phyloP scores from a whole-genome alignment of 1,284 basidiomycete species.

The Salmacisia buchloeana region DNA sequence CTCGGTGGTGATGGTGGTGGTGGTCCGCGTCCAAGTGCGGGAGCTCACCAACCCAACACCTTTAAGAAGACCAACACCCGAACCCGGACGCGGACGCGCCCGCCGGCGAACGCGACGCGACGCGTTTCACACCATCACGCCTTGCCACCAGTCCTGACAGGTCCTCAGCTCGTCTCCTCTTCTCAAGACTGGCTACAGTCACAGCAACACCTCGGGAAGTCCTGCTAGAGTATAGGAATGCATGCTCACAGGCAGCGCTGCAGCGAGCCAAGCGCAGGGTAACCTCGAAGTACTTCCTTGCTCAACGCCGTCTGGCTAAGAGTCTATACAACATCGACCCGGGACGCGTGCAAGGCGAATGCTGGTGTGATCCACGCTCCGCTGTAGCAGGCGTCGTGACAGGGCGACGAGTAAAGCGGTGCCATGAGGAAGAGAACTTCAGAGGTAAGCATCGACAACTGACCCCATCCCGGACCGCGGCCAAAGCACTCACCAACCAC shows the following conservation, averaged over 20 bases:
- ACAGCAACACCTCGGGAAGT: too few species aligned
- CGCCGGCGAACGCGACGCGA: slow-evolving; percentile 1
- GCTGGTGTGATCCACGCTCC: slow-evolving; percentile 58
- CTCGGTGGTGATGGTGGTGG: neutral
- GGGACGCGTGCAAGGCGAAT: slow-evolving; percentile 80
- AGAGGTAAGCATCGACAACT: neutral
- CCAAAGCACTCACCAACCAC: slow-evolving; percentile 68
- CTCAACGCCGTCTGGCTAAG: too few species aligned
- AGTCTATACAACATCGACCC: slow-evolving; percentile 63
- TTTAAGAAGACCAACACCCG: neutral
- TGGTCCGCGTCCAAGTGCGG: neutral
- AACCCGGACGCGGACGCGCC: neutral
- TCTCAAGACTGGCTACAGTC: too few species aligned
- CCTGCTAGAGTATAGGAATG: too few species aligned
- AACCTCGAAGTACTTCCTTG: too few species aligned
- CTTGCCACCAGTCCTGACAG: too few species aligned
- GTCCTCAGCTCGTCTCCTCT: too few species aligned
- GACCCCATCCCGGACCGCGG: slow-evolving; percentile 6
- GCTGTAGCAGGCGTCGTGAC: too few species aligned
- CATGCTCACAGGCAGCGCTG: too few species aligned
- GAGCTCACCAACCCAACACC: neutral
- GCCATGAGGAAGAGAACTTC: neutral
- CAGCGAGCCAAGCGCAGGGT: too few species aligned
- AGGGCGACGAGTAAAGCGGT: neutral
- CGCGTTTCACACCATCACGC: too few species aligned